Conservation (phyloP, 2,329 filamentous ascomycete species). For the Penicillium sp. region DNA sequence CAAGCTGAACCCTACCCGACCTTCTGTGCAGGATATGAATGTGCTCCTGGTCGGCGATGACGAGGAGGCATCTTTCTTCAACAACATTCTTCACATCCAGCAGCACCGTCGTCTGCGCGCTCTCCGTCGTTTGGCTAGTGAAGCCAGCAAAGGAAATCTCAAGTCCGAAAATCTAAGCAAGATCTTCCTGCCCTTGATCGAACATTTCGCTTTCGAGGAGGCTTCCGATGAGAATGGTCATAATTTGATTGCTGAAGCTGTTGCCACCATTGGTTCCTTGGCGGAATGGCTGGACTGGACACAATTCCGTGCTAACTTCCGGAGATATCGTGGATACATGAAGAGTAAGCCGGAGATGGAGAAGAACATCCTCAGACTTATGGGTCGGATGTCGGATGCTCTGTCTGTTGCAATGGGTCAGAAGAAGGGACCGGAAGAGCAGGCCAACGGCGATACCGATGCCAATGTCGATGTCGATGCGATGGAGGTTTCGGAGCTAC, state of each 20-base stretch:
- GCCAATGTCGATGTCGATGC: conserved; percentile 24
- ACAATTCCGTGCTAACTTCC: conserved; percentile 82
- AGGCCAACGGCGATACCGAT: conserved; percentile 27
- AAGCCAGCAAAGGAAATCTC: conserved; percentile 65
- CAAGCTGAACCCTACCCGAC: conserved; percentile 67
- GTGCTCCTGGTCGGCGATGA: conserved; percentile 70
- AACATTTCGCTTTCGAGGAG: conserved; percentile 89
- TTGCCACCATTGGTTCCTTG: conserved; percentile 74
- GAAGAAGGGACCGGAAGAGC: conserved; percentile 18
- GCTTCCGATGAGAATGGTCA: conserved; percentile 75
- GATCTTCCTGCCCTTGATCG: conserved; percentile 86
- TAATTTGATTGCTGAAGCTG: conserved; percentile 81
- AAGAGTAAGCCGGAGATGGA: conserved; percentile 77
- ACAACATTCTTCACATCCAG: conserved; percentile 87
- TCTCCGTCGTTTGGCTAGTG: conserved; percentile 71
- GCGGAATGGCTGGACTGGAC: conserved; percentile 81
- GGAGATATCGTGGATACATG: conserved; percentile 80
- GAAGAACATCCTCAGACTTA: conserved; percentile 79
- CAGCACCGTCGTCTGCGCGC: conserved; percentile 83
- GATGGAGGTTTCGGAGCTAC: conserved; percentile 26
- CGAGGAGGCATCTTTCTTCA: conserved; percentile 85
- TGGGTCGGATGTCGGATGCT: conserved; percentile 79
- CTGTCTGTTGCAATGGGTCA: conserved; percentile 58
- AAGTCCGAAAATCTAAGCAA: conserved; percentile 77
- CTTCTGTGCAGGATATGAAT: conserved; percentile 71